Percentiles rank a stretch among this genome's conserved stretches.
phyloP scores from a whole-genome alignment of 106 monocot genomes.

The Narthecium ossifragum region DNA sequence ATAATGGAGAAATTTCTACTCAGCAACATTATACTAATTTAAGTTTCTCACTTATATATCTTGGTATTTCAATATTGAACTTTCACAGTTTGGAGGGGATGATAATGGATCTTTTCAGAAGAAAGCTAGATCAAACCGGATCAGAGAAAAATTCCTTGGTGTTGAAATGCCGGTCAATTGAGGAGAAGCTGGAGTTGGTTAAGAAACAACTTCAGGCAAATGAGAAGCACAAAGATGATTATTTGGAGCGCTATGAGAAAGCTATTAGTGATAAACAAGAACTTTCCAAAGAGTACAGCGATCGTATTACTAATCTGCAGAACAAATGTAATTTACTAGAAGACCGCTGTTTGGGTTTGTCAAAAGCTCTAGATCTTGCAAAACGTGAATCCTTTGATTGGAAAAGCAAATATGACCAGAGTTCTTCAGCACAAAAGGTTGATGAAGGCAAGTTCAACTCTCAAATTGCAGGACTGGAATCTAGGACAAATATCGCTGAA shows the following conservation, averaged over 20 bases:
- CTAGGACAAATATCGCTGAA: constrained; percentile 65
- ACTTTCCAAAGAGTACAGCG: constrained; percentile 68
- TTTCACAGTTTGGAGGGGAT: constrained; percentile 73
- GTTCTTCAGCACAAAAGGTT: constrained; percentile 42
- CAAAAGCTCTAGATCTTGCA: constrained; percentile 45
- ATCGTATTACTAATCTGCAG: constrained; percentile 65
- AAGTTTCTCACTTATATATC: not conserved
- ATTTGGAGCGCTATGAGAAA: constrained; percentile 87
- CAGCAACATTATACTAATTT: not conserved
- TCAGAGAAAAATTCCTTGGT: constrained; percentile 53
- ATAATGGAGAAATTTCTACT: not conserved
- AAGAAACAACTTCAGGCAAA: constrained; percentile 78
- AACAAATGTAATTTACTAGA: constrained; percentile 77
- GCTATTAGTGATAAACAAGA: constrained; percentile 78
- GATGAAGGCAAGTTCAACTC: constrained; percentile 70
- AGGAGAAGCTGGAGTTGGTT: constrained; percentile 64
- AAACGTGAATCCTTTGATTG: constrained; percentile 57
- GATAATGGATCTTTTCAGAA: constrained; percentile 64
- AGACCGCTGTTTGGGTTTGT: constrained; percentile 57
- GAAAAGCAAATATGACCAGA: constrained; percentile 62
- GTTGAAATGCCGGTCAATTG: constrained; percentile 59
- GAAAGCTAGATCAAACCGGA: constrained; percentile 46
- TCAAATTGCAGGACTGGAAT: constrained; percentile 55
- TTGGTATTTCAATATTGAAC: not conserved
- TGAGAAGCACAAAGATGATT: constrained; percentile 76